phyloP scores from a whole-genome alignment of 257 asterid genomes.

The Solanum virginianum region DNA sequence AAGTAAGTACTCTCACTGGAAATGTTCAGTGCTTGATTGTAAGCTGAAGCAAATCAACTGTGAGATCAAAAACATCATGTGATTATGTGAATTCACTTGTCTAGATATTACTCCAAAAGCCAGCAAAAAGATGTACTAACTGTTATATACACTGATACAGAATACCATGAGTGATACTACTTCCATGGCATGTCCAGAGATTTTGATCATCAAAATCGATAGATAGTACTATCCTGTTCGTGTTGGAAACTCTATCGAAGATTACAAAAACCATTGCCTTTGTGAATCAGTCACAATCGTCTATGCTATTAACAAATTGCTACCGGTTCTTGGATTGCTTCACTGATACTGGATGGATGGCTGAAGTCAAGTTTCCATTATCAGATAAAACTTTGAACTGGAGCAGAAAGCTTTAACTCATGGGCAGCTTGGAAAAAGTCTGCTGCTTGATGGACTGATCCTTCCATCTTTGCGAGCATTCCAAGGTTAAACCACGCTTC shows the following conservation, averaged over 20 bases:
- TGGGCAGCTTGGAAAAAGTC: constrained; percentile 89
- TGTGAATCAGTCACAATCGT: not conserved
- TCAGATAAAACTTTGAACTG: constrained; percentile 42
- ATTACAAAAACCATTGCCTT: not conserved
- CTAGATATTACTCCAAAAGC: not conserved
- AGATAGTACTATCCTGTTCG: not conserved
- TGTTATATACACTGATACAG: not conserved
- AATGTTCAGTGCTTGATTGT: not conserved
- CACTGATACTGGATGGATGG: not conserved
- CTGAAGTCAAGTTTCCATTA: not conserved
- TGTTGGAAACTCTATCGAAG: not conserved
- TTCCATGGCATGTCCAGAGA: not conserved
- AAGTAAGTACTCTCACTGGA: not conserved
- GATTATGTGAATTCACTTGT: not conserved
- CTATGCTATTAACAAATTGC: not conserved
- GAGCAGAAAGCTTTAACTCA: constrained; percentile 73
- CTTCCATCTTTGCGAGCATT: constrained; percentile 49
- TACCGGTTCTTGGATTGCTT: not conserved
- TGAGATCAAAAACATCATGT: not conserved
- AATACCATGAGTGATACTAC: not conserved
- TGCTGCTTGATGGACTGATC: constrained; percentile 57
- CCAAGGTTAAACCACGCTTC: constrained; percentile 75
- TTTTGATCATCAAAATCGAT: not conserved
- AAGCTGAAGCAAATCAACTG: not conserved
- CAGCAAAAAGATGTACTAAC: not conserved